These are phyloP conservation scores for Pseudofabraea citricarpa DNA, from an alignment of 2,329 filamentous ascomycete genomes.

Conservation along the genomic window DNA sequence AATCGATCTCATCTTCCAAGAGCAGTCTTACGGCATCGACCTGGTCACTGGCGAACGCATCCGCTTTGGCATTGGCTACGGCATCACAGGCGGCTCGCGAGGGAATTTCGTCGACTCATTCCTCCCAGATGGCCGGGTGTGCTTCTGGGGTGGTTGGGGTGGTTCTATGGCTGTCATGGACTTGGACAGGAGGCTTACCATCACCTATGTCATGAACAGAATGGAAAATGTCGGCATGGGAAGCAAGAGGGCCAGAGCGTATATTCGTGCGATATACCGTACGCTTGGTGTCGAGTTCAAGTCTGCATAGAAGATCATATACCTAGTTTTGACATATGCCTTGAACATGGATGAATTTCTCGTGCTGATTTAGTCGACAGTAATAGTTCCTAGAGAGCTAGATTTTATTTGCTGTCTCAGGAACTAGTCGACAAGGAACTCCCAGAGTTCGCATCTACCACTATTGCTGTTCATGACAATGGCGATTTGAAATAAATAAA, in stretches of 20 bases:
- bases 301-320: too few relatives aligned
- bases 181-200: conserved; percentile 33
- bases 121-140: conserved; percentile 28
- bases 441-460: too few relatives aligned
- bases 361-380: too few relatives aligned
- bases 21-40: conserved; percentile 37
- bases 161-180: conserved; percentile 40
- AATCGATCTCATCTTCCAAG: conserved; percentile 38
- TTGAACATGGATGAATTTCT: too few relatives aligned
- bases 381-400: too few relatives aligned
- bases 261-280: background rate
- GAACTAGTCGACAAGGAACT: too few relatives aligned
- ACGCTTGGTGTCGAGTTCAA: background rate
- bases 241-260: background rate
- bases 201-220: conserved; percentile 41
- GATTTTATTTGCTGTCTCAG: too few relatives aligned
- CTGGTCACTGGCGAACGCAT: conserved; percentile 27
- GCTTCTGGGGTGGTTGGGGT: conserved; percentile 41
- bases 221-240: conserved; percentile 26
- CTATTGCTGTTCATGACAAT: too few relatives aligned
- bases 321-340: too few relatives aligned
- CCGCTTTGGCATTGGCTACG: conserved; percentile 10
- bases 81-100: conserved; percentile 30
- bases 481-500: too few relatives aligned
- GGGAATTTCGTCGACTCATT: conserved; percentile 32